A percentile compares a stretch with the other conserved stretches of the same genome.
These are phyloP conservation scores for Hygrocybe punicea DNA, from an alignment of 768 basidiomycete species.

Conservation along the genomic window DNA sequence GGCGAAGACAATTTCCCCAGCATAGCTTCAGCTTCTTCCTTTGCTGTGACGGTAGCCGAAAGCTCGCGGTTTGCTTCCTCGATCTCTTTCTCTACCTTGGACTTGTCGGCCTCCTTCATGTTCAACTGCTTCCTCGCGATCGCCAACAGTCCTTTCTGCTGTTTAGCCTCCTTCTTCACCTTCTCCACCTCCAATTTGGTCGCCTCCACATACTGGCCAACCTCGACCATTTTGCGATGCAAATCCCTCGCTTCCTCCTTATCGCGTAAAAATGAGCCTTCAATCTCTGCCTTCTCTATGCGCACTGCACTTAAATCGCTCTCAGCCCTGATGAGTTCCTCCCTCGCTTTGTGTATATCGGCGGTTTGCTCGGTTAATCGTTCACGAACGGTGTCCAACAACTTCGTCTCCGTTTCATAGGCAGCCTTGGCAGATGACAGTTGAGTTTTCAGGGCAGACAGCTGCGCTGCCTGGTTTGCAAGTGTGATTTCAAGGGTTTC, in stretches of 20 bases:
- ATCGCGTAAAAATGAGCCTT: slow-evolving; percentile 80
- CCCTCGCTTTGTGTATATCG: slow-evolving; percentile 66
- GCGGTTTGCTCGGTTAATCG: slow-evolving; percentile 62
- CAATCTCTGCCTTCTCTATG: slow-evolving; percentile 89
- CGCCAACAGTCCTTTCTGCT: slow-evolving; percentile 92
- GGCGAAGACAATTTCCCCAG: slow-evolving; percentile 35
- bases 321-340: slow-evolving; percentile 84
- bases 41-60: slow-evolving; percentile 51
- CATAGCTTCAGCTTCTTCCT: slow-evolving; percentile 52
- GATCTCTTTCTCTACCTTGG: slow-evolving; percentile 67
- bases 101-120: slow-evolving; percentile 74
- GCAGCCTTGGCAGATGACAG: slow-evolving; percentile 78
- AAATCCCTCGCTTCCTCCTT: slow-evolving; percentile 91
- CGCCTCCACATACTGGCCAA: slow-evolving; percentile 64
- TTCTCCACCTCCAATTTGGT: slow-evolving; percentile 80
- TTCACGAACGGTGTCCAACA: slow-evolving; percentile 65
- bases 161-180: slow-evolving; percentile 87
- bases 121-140: slow-evolving; percentile 93
- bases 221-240: slow-evolving; percentile 80
- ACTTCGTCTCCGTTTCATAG: slow-evolving; percentile 78
- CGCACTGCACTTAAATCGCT: slow-evolving; percentile 86
- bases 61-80: slow-evolving; percentile 60
- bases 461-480: slow-evolving; percentile 65
- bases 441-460: slow-evolving; percentile 79
- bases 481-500: slow-evolving; percentile 60